Evolutionary conservation across 345 rosid species (phyloP).

Genomic region (Eucalyptus camaldulensis): DNA sequence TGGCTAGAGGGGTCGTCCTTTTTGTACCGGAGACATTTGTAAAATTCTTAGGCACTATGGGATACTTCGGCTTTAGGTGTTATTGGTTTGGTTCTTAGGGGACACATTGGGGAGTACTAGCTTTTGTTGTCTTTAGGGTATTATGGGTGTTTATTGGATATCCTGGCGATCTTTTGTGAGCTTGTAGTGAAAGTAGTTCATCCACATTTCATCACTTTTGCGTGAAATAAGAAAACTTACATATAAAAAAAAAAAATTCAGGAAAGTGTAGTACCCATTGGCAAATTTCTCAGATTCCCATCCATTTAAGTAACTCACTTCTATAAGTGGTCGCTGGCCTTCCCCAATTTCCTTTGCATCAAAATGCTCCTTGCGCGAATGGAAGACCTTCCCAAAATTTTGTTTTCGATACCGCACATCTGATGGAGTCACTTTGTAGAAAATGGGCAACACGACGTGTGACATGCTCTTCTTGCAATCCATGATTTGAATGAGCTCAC

Average conservation of each 20-base stretch:
- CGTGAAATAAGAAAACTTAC: too few species aligned
- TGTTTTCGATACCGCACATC: background rate
- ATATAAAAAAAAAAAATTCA: background rate
- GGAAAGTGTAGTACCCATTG: background rate
- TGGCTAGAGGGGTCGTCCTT: background rate
- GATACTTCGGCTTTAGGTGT: too few species aligned
- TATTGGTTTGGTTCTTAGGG: too few species aligned
- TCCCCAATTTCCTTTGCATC: background rate
- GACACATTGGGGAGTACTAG: too few species aligned
- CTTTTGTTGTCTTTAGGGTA: too few species aligned
- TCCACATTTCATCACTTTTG: background rate
- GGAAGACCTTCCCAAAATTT: background rate
- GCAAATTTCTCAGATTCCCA: background rate
- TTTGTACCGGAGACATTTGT: background rate
- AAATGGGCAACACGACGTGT: background rate
- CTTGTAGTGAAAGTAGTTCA: background rate
- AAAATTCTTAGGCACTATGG: background rate
- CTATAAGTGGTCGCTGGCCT: background rate
- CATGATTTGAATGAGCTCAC: background rate
- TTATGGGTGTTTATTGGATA: too few species aligned
- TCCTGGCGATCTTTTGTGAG: background rate
- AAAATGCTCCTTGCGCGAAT: background rate
- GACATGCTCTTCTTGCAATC: background rate
- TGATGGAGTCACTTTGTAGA: background rate
- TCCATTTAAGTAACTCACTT: background rate